Percentiles rank a stretch among this genome's conserved stretches.
Evolutionary conservation across 2,329 filamentous ascomycete genomes (phyloP).

Genomic region (Mycosphaerella sp.): DNA sequence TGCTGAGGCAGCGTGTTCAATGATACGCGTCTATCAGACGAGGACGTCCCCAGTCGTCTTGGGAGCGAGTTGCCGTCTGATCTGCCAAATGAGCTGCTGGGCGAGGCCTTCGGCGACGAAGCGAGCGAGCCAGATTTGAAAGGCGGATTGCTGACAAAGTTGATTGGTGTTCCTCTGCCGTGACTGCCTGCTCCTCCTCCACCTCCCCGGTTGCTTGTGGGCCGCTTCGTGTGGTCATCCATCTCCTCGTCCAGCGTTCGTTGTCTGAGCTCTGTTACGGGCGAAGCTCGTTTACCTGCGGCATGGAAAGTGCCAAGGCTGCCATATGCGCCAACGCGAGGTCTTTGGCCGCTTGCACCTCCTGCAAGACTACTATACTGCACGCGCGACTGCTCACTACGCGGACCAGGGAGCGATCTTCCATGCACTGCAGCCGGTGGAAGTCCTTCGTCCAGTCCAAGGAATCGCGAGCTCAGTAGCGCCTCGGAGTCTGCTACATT

Average conservation of each 20-base stretch:
- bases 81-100: conserved; percentile 39
- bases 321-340: conserved; percentile 29
- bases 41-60: conserved; percentile 17
- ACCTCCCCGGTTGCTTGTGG: conserved; percentile 1
- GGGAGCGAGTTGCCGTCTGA: conserved; percentile 14
- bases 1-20: conserved; percentile 70
- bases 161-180: conserved; percentile 37
- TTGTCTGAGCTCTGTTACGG: conserved; percentile 28
- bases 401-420: conserved; percentile 35
- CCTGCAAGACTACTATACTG: conserved; percentile 25
- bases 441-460: conserved; percentile 68
- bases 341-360: conserved; percentile 13
- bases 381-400: conserved; percentile 41
- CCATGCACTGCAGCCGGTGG: conserved; percentile 20
- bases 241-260: conserved; percentile 23
- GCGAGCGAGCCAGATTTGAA: conserved; percentile 94
- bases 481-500: conserved; percentile 87
- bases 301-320: conserved; percentile 33
- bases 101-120: conserved; percentile 40
- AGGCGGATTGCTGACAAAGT: conserved; percentile 85
- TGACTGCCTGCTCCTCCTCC: not conserved
- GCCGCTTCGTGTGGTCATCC: conserved; percentile 12
- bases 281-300: conserved; percentile 28
- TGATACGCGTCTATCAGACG: conserved; percentile 56
- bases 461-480: conserved; percentile 83